Evolutionary conservation across 2,329 filamentous ascomycete genomes (phyloP), one percentile per base, ranked within the genome.

Genomic region (Fusarium verticillioides): DNA sequence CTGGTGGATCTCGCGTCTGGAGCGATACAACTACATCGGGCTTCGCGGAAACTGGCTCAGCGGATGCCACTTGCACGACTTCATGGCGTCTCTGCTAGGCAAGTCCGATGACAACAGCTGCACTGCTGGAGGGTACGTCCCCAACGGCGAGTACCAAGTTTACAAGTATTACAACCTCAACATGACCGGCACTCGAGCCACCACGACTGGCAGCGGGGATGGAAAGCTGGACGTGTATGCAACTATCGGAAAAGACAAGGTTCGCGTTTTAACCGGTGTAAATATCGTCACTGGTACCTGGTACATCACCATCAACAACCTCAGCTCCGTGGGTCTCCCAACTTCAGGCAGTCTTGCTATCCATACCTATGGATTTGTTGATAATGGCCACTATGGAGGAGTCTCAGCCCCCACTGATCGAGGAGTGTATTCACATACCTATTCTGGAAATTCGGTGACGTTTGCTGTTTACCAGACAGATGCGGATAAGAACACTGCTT

Each of bases 61-160:
- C 9, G 15, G 10, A 30, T 60, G 47, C 23, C 28, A 3, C 4
- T 15, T 61, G 30, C 59, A 54, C n/a, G 59, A 61, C 11, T 61
- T 61, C 21, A 42, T 61, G 59, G 59, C 59, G 7, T 54, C 59
- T 43, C 59, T 53, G 21, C 59, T 61, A 9, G 59, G 32, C 15
- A 60, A 60, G 16, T 50, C 57, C 9, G 43, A 60, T 18, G 21
- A 11, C 43, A 60, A 50, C 21, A 60, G 57, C 34, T 60, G 57
- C 26, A 60, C 43, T 7, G 57, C 21, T 4, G 57, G 57, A 60
- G 57, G 57, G 1, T 60, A 60, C 19, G n/a, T 42, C 18, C 47
- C 59, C n/a, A 61, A 54, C 23, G 59, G 47, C 8, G 59, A 61
- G 21, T 54, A 28, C 32, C 59, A 61, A 43, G 59, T 54, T 37